phyloP scores from a whole-genome alignment of 2,329 filamentous ascomycete genomes.

The Berkeleyomyces rouxiae region DNA sequence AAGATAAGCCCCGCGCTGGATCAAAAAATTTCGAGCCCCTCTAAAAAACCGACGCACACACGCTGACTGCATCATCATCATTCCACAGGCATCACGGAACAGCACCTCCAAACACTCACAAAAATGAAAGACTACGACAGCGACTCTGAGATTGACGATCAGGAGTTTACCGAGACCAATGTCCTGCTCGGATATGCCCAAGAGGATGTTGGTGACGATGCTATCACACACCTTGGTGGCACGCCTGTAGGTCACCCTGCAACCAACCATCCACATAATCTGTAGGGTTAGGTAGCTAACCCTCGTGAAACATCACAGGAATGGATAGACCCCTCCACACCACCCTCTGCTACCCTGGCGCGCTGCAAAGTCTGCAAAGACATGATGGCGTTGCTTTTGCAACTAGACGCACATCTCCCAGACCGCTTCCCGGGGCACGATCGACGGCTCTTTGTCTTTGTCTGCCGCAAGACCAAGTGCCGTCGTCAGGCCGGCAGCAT shows the following conservation, averaged over 20 bases:
- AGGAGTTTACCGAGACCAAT: conserved; percentile 61
- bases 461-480: conserved; percentile 62
- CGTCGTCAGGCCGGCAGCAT: conserved; percentile 70
- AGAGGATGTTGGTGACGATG: conserved; percentile 61
- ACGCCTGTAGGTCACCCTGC: conserved; percentile 47
- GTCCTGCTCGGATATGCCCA: conserved; percentile 83
- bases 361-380: conserved; percentile 79
- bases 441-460: conserved; percentile 72
- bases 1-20: conserved; percentile 20
- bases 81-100: neutral
- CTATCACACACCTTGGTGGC: conserved; percentile 76
- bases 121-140: conserved; percentile 68
- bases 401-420: conserved; percentile 81
- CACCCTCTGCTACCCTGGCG: conserved; percentile 60
- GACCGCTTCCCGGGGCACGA: conserved; percentile 77
- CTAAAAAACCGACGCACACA: conserved; percentile 15
- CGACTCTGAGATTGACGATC: conserved; percentile 56
- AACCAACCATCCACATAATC: neutral
- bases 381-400: conserved; percentile 68
- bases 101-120: neutral
- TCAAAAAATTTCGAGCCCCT: conserved; percentile 28
- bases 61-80: conserved; percentile 3
- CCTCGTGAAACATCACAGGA: conserved; percentile 34
- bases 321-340: conserved; percentile 60
- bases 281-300: conserved; percentile 8